These are phyloP conservation scores for Epichloe aotearoae DNA, from an alignment of 2,329 filamentous ascomycete species.

Conservation along the genomic window DNA sequence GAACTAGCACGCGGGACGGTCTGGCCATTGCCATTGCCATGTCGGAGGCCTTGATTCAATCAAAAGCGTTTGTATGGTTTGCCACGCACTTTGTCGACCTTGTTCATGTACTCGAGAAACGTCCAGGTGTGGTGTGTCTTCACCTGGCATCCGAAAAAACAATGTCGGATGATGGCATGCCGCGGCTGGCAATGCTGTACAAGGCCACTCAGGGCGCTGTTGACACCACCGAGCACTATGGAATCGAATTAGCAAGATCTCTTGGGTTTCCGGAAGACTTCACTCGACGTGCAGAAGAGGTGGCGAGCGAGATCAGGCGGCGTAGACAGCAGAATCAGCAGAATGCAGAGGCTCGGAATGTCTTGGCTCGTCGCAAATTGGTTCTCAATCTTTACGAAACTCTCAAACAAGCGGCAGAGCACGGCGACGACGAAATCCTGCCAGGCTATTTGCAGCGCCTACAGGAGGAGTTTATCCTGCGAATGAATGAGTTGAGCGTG, in stretches of 20 bases:
- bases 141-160: slow-evolving; percentile 63
- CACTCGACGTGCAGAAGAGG: slow-evolving; percentile 51
- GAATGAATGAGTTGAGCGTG: slow-evolving; percentile 54
- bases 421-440: slow-evolving; percentile 48
- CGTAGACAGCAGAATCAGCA: slow-evolving; percentile 45
- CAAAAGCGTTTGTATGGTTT: slow-evolving; percentile 74
- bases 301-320: slow-evolving; percentile 48
- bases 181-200: slow-evolving; percentile 76
- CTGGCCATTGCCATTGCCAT: slow-evolving; percentile 82
- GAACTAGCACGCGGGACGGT: slow-evolving; percentile 80
- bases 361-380: slow-evolving; percentile 55
- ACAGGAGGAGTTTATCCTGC: slow-evolving; percentile 60
- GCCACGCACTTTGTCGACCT: slow-evolving; percentile 86
- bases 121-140: slow-evolving; percentile 67
- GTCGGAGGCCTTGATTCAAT: slow-evolving; percentile 74
- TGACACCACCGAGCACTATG: slow-evolving; percentile 58
- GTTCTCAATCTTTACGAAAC: slow-evolving; percentile 62
- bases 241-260: slow-evolving; percentile 65
- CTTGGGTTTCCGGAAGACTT: slow-evolving; percentile 58
- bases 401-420: slow-evolving; percentile 52
- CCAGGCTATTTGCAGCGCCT: slow-evolving; percentile 18
- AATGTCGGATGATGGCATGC: slow-evolving; percentile 31
- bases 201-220: slow-evolving; percentile 62
- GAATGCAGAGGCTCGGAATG: slow-evolving; percentile 41
- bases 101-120: slow-evolving; percentile 58